Base-by-base conservation (phyloP, 2,329 filamentous ascomycete genomes). In the Alternaria hordeiaustralica region DNA sequence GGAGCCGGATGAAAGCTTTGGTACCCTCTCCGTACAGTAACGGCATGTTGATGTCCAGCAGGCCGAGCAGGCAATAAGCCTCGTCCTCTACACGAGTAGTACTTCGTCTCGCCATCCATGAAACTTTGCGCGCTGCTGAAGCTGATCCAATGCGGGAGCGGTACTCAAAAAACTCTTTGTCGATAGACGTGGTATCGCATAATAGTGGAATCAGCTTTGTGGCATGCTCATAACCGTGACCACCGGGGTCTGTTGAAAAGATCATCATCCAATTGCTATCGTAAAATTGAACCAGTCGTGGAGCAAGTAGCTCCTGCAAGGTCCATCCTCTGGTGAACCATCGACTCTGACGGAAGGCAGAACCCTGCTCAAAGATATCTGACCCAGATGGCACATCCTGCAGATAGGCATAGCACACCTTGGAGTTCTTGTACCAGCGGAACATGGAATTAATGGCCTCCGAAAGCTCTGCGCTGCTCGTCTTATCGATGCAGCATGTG, bases 261-360 rank as follows among this genome's bases (percentile, higher is more conserved):
- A 47, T 49, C 3, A 1, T 4, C 5, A 5, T 20, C 46, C 46
- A 50, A 50, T 50, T 5, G 10, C 15, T 12, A 11, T 25, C 15
- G 46, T 26, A 50, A 4, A 50, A 50, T 6, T 15, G 23, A 23
- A 23, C 6, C 23, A 23, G 6, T 23, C 23, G 23, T 23, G 23
- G 46, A 28, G 25, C 47, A 28, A 50, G 15, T 12, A 50, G 47
- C 4, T 50, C 47, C 4, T 50, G 47, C 1, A 50, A 6, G 1
- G 47, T 50, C 47, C 47, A 50, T 4, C 47, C 47, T 20, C 47
- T 20, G 3, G 47, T 50, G 2, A 50, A 50, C 47, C 47, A 50
- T 30, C 47, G 23, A 5, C 47, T 50, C n/a, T 25, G 20, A 1
- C 26, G 47, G 6, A 50, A 50, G 0, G 15, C n/a, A 3, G 47